Base-by-base conservation (phyloP, 352 stramenopile species). In the Phytopythium cucurbitacearum region DNA sequence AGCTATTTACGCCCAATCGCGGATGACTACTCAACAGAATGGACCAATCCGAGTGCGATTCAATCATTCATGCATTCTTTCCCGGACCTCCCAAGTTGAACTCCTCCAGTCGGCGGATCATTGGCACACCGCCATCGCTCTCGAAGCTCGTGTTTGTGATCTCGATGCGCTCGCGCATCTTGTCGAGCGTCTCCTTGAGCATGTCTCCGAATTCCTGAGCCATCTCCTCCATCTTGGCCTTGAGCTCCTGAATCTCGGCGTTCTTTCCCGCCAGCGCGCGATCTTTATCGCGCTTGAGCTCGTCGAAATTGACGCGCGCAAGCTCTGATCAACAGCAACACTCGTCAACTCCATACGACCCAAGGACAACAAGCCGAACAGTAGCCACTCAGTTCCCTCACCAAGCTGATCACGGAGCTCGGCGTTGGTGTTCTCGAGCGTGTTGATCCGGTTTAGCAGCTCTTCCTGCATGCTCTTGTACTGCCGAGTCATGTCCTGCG, bases 401-500 rank as follows among this genome's bases (percentile, higher is more conserved):
- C 79, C 82, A n/a, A 98, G 61, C 54, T 97, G 85, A 62, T 98
- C 94, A 7, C 90, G 85, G 7, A 98, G 70, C 48, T 96, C 87
- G 35, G 91, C 82, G 67, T 98, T 98, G 43, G 85, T 87, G 51
- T 94, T 94, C 62, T 98, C 92, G 28, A 97, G 72, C 34, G 69
- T 71, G 56, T 90, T 91, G 57, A 94, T 79, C 12, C 88, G 80
- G 41, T 95, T 91, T 4, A 96, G 68, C 33, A 97, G 67, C 56
- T 97, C 85, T 45, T 96, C 88, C 59, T 98, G 91, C 93, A 98
- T 98, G 55, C 89, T 95, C 70, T 98, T 98, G 73, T 98, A 98
- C 76, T 98, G 94, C 7, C 95, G 77, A 47, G 94, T 98, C 93
- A 98, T 98, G 62, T 98, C 91, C 48, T 91, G 75, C 37, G 87